Evolutionary conservation across 345 rosid genomes (phyloP).

Genomic region (Salix brachista): DNA sequence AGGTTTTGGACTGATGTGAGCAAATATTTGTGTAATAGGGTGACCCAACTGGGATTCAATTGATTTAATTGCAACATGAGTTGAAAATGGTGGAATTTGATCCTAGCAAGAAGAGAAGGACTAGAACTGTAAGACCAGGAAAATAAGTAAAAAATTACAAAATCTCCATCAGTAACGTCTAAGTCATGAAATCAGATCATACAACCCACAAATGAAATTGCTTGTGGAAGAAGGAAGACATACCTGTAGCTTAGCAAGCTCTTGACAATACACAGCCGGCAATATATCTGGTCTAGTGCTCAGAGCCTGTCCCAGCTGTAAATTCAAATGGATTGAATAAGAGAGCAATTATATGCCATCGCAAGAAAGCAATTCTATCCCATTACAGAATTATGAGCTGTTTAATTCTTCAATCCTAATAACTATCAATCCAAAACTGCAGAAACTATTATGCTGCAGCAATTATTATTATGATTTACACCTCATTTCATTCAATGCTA

Average conservation of each 20-base stretch:
- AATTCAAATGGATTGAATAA: conserved; percentile 4
- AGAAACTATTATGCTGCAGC: background rate
- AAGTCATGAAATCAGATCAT: background rate
- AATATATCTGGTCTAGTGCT: conserved; percentile 94
- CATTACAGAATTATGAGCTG: background rate
- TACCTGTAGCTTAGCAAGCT: conserved; percentile 95
- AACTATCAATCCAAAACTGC: background rate
- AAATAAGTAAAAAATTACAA: background rate
- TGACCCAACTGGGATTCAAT: conserved; percentile 79
- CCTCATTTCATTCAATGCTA: background rate
- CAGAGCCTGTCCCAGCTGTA: conserved; percentile 94
- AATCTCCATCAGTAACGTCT: background rate
- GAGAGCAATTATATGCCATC: background rate
- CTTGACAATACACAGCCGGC: conserved; percentile 78
- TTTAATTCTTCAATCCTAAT: background rate
- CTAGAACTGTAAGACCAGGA: conserved; percentile 4
- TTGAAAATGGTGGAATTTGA: conserved; percentile 92
- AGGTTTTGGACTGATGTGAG: conserved; percentile 85
- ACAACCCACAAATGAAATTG: background rate
- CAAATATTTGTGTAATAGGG: conserved; percentile 63
- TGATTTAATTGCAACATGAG: conserved; percentile 61
- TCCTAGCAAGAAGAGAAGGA: conserved; percentile 49
- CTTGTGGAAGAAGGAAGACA: conserved; percentile 5
- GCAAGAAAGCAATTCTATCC: background rate
- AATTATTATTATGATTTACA: background rate